Conservation (phyloP, 192 early-diverging fungal species). For the Neocallimastix lanati region DNA sequence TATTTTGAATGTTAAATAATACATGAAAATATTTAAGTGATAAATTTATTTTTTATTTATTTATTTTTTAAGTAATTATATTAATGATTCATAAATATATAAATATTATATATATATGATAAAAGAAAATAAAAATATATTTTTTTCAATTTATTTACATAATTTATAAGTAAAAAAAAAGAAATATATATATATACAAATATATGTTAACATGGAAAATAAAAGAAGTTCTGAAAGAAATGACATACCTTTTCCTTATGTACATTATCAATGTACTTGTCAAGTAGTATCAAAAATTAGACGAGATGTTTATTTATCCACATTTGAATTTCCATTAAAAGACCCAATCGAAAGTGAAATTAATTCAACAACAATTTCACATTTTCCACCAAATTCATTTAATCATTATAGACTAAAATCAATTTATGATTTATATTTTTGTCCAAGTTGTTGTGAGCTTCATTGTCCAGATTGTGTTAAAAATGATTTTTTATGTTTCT, state of each 20-base stretch:
- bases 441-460: constrained; percentile 65
- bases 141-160: too few relatives aligned
- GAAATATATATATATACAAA: too few relatives aligned
- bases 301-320: not conserved
- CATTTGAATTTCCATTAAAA: not conserved
- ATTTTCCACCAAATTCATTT: not conserved
- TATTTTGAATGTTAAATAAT: too few relatives aligned
- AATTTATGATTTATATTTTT: constrained; percentile 64
- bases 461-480: constrained; percentile 64
- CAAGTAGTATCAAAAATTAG: not conserved
- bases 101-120: too few relatives aligned
- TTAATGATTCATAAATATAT: too few relatives aligned
- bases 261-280: not conserved
- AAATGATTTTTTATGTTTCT: constrained; percentile 75
- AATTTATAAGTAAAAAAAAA: too few relatives aligned
- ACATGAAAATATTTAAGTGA: too few relatives aligned
- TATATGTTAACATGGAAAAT: too few relatives aligned
- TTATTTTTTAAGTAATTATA: too few relatives aligned
- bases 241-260: not conserved
- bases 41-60: too few relatives aligned
- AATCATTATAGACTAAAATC: constrained; percentile 9
- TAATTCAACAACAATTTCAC: not conserved
- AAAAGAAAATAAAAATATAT: too few relatives aligned
- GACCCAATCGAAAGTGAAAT: not conserved
- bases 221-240: too few relatives aligned